Evolutionary conservation across 140 eudicot species (phyloP).

Genomic region (Flaveria floridana): DNA sequence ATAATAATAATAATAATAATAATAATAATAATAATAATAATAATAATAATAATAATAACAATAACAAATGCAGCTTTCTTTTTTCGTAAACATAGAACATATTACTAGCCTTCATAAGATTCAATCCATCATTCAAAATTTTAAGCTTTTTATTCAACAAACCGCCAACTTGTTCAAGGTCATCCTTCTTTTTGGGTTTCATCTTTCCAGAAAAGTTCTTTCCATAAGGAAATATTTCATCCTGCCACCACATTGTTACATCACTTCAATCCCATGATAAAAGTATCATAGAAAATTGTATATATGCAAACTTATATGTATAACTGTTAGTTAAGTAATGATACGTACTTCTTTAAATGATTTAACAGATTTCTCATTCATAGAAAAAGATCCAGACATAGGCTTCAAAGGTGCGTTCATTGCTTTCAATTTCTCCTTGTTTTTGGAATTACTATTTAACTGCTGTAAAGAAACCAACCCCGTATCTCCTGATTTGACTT

Average conservation of each 20-base stretch:
- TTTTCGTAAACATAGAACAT: background rate
- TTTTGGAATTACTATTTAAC: slow-evolving; percentile 41
- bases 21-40: too few relatives aligned
- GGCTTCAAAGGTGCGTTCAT: slow-evolving; percentile 42
- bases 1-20: background rate
- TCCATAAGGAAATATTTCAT: slow-evolving; percentile 45
- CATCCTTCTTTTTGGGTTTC: slow-evolving; percentile 67
- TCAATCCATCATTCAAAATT: slow-evolving; percentile 78
- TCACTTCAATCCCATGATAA: slow-evolving; percentile 15
- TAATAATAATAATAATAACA: background rate
- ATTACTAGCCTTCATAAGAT: slow-evolving; percentile 37
- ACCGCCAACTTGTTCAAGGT: slow-evolving; percentile 56
- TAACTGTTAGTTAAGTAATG: background rate
- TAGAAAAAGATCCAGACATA: slow-evolving; percentile 28
- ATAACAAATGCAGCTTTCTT: background rate
- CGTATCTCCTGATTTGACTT: slow-evolving; percentile 42
- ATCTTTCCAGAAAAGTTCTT: slow-evolving; percentile 54
- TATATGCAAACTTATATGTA: slow-evolving; percentile 1
- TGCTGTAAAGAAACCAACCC: slow-evolving; percentile 37
- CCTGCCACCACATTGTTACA: slow-evolving; percentile 52
- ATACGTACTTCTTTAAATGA: slow-evolving; percentile 49
- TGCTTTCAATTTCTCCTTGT: slow-evolving; percentile 52
- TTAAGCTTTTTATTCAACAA: slow-evolving; percentile 66
- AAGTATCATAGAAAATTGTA: background rate
- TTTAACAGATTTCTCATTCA: slow-evolving; percentile 39